Conservation (phyloP, 345 rosid species). For the Boechera divaricarpa region DNA sequence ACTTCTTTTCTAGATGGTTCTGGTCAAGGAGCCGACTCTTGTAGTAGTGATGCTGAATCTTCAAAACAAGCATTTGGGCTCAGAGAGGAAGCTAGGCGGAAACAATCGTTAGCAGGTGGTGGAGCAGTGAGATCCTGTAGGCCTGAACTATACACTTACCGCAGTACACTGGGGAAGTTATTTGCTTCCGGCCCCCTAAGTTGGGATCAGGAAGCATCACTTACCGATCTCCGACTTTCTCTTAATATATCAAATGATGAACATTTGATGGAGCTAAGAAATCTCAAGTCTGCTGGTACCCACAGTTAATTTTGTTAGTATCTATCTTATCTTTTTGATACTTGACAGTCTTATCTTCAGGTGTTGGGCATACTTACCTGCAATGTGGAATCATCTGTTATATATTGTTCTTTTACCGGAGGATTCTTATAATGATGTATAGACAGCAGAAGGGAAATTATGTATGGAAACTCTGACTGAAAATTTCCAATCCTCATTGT, state of each 20-base stretch:
- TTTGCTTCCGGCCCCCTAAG: conserved; percentile 71
- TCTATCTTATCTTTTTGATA: conserved; percentile 14
- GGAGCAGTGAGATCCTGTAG: conserved; percentile 55
- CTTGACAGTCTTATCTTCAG: conserved; percentile 40
- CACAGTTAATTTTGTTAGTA: conserved; percentile 46
- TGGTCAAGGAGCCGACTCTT: conserved; percentile 44
- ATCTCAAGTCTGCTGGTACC: conserved; percentile 57
- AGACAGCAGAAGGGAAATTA: conserved; percentile 34
- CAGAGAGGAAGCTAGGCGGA: conserved; percentile 37
- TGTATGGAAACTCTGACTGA: conserved; percentile 35
- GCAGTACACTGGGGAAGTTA: conserved; percentile 56
- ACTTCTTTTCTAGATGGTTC: conserved; percentile 38
- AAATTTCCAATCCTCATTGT: conserved; percentile 1
- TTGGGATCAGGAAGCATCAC: conserved; percentile 82
- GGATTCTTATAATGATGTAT: conserved; percentile 39
- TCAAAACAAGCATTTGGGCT: conserved; percentile 17
- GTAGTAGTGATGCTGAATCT: conserved; percentile 60
- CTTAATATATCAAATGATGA: conserved; percentile 80
- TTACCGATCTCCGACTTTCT: conserved; percentile 73
- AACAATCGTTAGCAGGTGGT: conserved; percentile 42
- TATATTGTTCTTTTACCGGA: conserved; percentile 32
- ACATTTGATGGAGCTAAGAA: conserved; percentile 72
- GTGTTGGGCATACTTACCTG: conserved; percentile 44
- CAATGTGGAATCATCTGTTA: conserved; percentile 38
- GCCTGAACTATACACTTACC: conserved; percentile 67